A percentile compares a stretch with the other conserved stretches of the same genome.
Evolutionary conservation across 768 basidiomycete genomes (phyloP).

Genomic region (Lactarius vividus): DNA sequence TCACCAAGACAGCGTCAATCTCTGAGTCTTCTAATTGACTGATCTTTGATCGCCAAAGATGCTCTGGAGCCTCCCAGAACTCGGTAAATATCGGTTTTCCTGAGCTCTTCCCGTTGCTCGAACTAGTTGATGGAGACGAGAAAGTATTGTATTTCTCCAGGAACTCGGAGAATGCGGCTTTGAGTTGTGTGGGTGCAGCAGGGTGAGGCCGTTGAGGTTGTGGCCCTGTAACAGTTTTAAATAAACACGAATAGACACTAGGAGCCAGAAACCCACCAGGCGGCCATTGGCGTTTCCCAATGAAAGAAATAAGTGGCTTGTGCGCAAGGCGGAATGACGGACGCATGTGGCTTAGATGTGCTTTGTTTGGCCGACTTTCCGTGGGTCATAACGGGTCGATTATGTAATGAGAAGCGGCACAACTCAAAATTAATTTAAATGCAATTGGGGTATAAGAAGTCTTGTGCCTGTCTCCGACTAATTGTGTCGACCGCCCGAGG

Average conservation of each 20-base stretch:
- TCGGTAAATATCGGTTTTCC: slow-evolving; percentile 36
- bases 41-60: slow-evolving; percentile 52
- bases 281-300: slow-evolving; percentile 30
- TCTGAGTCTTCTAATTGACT: slow-evolving; percentile 53
- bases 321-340: slow-evolving; percentile 24
- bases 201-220: slow-evolving; percentile 56
- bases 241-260: not conserved
- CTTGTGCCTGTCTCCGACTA: not conserved
- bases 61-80: slow-evolving; percentile 68
- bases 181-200: slow-evolving; percentile 61
- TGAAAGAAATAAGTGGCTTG: slow-evolving; percentile 31
- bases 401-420: not conserved
- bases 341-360: slow-evolving; percentile 14
- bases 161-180: slow-evolving; percentile 48
- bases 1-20: slow-evolving; percentile 64
- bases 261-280: slow-evolving; percentile 4
- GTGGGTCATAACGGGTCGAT: not conserved
- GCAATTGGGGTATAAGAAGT: not conserved
- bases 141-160: slow-evolving; percentile 36
- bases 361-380: not conserved
- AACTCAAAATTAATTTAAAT: not conserved
- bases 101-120: not conserved
- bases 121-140: not conserved
- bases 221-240: slow-evolving; percentile 31
- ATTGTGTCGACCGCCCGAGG: not conserved